phyloP scores from a whole-genome alignment of 1,284 basidiomycete species.

The Ustilago tritici region DNA sequence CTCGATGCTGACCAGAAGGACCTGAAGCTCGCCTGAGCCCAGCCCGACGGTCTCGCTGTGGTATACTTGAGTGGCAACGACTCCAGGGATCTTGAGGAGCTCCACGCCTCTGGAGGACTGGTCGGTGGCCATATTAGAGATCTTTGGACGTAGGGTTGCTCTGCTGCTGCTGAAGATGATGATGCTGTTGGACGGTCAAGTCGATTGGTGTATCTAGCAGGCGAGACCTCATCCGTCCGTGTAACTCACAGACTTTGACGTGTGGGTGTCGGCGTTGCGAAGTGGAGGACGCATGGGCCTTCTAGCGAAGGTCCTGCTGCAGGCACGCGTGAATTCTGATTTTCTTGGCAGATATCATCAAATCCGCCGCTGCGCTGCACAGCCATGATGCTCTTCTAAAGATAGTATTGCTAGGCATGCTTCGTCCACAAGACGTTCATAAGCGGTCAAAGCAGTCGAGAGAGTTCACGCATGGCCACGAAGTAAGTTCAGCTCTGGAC shows the following conservation, averaged over 20 bases:
- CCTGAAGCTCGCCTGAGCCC: slow-evolving; percentile 39
- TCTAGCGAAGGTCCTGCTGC: neutral
- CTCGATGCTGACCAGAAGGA: slow-evolving; percentile 51
- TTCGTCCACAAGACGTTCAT: too few relatives aligned
- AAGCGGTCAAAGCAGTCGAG: too few relatives aligned
- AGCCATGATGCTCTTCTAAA: neutral
- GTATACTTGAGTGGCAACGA: slow-evolving; percentile 50
- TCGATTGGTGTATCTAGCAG: too few relatives aligned
- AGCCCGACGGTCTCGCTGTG: slow-evolving; percentile 46
- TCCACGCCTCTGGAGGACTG: slow-evolving; percentile 41
- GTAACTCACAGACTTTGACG: neutral
- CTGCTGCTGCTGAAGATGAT: too few relatives aligned
- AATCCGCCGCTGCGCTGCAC: neutral
- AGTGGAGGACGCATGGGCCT: slow-evolving; percentile 5
- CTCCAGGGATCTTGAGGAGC: slow-evolving; percentile 38
- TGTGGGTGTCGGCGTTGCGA: neutral
- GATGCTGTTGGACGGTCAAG: too few relatives aligned
- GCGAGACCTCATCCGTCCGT: neutral
- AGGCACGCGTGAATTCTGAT: neutral
- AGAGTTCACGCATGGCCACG: too few relatives aligned
- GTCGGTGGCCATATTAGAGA: slow-evolving; percentile 16
- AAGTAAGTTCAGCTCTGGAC: too few relatives aligned
- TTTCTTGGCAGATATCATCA: neutral
- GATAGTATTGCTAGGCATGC: neutral
- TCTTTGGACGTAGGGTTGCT: neutral